Evolutionary conservation across 1,139 yeast species (phyloP).

Genomic region (Candida sojae): DNA sequence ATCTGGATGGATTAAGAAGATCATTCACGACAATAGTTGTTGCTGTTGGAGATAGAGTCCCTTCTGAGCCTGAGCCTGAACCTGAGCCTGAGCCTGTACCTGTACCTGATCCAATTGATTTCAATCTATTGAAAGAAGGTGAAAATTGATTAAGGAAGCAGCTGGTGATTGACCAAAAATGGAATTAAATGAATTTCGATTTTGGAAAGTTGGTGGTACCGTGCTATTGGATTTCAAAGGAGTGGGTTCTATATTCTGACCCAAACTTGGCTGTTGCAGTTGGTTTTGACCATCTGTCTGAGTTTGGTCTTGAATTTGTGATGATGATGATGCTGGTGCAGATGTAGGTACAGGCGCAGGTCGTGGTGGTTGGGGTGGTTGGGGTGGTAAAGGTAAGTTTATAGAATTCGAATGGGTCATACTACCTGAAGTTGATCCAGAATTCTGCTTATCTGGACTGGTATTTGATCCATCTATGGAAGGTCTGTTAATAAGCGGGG

Average conservation of each 20-base stretch:
- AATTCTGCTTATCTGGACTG: constrained; percentile 3
- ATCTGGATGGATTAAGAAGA: background rate
- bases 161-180: constrained; percentile 5
- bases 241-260: constrained; percentile 2
- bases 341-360: background rate
- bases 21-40: background rate
- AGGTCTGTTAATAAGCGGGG: constrained; percentile 2
- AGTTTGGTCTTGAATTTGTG: background rate
- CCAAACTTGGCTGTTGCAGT: constrained; percentile 3
- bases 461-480: constrained; percentile 6
- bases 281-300: background rate
- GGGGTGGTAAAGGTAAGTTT: constrained; percentile 12
- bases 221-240: constrained; percentile 1
- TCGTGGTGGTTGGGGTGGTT: constrained; percentile 8
- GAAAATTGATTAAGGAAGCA: constrained; percentile 4
- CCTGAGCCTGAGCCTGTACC: background rate
- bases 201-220: constrained; percentile 2
- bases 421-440: constrained; percentile 1
- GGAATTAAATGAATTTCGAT: background rate
- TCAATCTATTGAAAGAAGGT: constrained; percentile 7
- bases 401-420: constrained; percentile 2
- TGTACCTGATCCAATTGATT: constrained; percentile 3
- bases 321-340: background rate
- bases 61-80: constrained; percentile 2
- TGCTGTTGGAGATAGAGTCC: constrained; percentile 5